These are phyloP conservation scores for Zygosaccharomyces bisporus DNA, from an alignment of 805 yeast species.

Conservation along the genomic window DNA sequence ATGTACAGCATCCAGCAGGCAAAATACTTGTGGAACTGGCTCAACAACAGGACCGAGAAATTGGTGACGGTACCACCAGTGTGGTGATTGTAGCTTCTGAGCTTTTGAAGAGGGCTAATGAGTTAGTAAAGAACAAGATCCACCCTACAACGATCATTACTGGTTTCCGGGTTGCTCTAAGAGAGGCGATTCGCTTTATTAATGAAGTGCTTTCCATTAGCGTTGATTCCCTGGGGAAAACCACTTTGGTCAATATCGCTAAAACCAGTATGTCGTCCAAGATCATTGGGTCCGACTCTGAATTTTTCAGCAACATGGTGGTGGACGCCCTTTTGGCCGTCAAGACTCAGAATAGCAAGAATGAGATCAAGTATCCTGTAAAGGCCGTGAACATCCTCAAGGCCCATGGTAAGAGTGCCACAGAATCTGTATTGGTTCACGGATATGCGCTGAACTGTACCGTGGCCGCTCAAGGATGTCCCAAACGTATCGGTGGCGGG, in stretches of 20 bases:
- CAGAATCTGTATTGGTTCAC: constrained; percentile 78
- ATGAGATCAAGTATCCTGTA: constrained; percentile 89
- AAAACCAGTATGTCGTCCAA: constrained; percentile 96
- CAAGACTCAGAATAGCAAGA: constrained; percentile 81
- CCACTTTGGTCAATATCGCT: constrained; percentile 84
- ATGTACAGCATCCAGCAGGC: constrained; percentile 99
- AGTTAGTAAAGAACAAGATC: constrained; percentile 84
- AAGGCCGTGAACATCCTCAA: constrained; percentile 94
- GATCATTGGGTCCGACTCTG: constrained; percentile 91
- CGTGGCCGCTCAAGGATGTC: constrained; percentile 96
- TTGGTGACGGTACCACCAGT: constrained; percentile 97
- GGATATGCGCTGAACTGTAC: constrained; percentile 98
- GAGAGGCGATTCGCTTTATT: constrained; percentile 85
- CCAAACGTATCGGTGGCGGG: constrained; percentile 45
- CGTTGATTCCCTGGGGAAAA: constrained; percentile 76
- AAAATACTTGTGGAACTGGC: constrained; percentile 95
- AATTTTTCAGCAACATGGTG: constrained; percentile 82
- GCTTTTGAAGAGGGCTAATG: constrained; percentile 86
- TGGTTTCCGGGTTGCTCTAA: constrained; percentile 89
- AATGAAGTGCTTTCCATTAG: constrained; percentile 78
- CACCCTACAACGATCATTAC: constrained; percentile 98
- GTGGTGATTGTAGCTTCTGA: constrained; percentile 96
- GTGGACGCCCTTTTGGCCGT: constrained; percentile 96
- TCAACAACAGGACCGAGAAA: constrained; percentile 98
- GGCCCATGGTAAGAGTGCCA: constrained; percentile 93